phyloP scores from a whole-genome alignment of 2,329 filamentous ascomycete genomes.

The Neofusicoccum umdonicola region DNA sequence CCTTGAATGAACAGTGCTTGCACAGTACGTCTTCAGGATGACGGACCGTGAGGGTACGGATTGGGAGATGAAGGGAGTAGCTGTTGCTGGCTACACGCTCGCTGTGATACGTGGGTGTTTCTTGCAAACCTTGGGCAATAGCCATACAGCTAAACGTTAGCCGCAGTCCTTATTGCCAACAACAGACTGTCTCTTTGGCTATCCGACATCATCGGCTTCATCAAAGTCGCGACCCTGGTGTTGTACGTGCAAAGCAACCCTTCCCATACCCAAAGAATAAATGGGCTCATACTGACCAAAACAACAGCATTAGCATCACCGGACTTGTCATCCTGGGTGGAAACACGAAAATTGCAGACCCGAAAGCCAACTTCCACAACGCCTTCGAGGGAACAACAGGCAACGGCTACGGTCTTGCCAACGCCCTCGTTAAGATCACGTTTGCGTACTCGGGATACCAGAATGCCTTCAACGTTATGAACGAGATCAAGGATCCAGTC shows the following conservation, averaged over 20 bases:
- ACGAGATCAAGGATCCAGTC: conserved; percentile 53
- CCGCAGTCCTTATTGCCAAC: conserved; percentile 48
- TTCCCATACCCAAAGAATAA: no score
- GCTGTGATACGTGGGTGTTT: conserved; percentile 51
- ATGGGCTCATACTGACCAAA: not conserved
- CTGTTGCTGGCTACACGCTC: conserved; percentile 61
- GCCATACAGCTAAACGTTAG: not conserved
- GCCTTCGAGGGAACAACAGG: conserved; percentile 28
- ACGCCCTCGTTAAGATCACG: conserved; percentile 32
- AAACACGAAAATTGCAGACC: conserved; percentile 27
- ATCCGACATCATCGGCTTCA: conserved; percentile 55
- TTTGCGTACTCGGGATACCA: conserved; percentile 31
- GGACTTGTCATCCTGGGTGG: conserved; percentile 32
- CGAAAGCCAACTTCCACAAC: conserved; percentile 28
- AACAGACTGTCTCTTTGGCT: conserved; percentile 58
- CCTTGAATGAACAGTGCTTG: conserved; percentile 26
- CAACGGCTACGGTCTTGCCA: conserved; percentile 31
- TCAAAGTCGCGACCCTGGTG: conserved; percentile 63
- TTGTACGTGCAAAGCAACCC: conserved; percentile 36
- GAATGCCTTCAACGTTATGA: conserved; percentile 35
- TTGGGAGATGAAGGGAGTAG: conserved; percentile 68
- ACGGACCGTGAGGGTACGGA: conserved; percentile 49
- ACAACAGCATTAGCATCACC: conserved; percentile 26
- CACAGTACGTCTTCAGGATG: conserved; percentile 62
- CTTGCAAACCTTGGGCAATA: no score